A percentile compares a stretch with the other conserved stretches of the same genome.
Conservation (phyloP, 75 land plant species). For the Pinus taeda region DNA sequence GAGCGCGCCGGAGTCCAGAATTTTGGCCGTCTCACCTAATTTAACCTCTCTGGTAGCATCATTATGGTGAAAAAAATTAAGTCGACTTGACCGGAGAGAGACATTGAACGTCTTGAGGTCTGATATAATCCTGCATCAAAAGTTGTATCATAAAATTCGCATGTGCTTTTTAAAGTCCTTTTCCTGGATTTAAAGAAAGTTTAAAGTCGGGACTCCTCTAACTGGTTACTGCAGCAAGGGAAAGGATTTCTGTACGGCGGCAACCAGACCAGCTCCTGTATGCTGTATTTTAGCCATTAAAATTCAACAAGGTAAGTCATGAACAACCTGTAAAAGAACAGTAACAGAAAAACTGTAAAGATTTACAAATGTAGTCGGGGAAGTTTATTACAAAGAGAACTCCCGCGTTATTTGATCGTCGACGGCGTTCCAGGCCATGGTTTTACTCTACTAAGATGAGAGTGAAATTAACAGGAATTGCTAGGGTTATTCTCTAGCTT, state of each 20-base stretch:
- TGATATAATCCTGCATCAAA: constrained; percentile 6
- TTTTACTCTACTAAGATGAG: neutral
- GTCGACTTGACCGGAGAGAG: neutral
- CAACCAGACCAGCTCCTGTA: neutral
- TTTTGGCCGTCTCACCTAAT: neutral
- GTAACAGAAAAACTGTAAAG: too few species aligned
- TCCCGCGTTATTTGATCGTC: neutral
- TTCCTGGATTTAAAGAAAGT: neutral
- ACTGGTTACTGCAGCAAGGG: constrained; percentile 5
- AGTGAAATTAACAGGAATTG: too few species aligned
- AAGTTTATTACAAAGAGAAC: neutral
- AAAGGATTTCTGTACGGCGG: constrained; percentile 4
- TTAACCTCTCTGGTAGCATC: neutral
- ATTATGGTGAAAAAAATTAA: neutral
- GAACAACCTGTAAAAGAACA: too few species aligned
- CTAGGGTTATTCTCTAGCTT: too few species aligned
- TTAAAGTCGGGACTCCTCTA: neutral
- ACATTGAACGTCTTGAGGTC: neutral
- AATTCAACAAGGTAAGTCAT: neutral
- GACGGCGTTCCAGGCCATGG: neutral
- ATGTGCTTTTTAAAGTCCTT: neutral
- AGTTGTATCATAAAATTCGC: neutral
- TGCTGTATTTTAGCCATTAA: neutral
- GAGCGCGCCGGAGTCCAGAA: neutral
- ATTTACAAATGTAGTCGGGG: too few species aligned